Conservation (phyloP, 202 grass and related monocot genomes). For the Elaeis oleifera region DNA sequence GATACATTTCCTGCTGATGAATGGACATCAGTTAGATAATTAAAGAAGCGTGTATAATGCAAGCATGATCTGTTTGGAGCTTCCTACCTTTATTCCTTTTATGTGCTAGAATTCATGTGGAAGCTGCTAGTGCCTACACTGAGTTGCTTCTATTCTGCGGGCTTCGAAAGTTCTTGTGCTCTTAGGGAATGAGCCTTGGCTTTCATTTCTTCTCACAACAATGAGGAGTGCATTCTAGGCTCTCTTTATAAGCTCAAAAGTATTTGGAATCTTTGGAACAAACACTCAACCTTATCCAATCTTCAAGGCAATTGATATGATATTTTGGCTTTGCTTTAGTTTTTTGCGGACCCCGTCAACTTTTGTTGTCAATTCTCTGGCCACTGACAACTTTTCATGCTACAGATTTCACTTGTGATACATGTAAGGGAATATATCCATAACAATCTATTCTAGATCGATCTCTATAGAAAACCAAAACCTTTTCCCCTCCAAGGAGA, state of each 20-base stretch:
- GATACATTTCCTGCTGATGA: constrained; percentile 66
- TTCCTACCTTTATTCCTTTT: background rate
- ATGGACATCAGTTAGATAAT: constrained; percentile 9
- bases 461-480: background rate
- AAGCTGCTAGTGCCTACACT: background rate
- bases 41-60: background rate
- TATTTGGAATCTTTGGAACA: constrained; percentile 67
- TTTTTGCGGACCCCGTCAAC: constrained; percentile 28
- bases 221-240: constrained; percentile 46
- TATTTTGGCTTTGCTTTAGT: constrained; percentile 20
- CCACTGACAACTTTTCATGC: constrained; percentile 20
- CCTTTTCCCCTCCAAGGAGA: background rate
- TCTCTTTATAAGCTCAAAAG: constrained; percentile 86
- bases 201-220: constrained; percentile 51
- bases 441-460: constrained; percentile 4
- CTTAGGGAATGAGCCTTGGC: constrained; percentile 25
- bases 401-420: constrained; percentile 8
- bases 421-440: constrained; percentile 10
- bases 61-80: background rate
- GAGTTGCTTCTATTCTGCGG: background rate
- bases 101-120: no score
- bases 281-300: constrained; percentile 37
- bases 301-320: constrained; percentile 38
- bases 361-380: constrained; percentile 18
- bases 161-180: constrained; percentile 13